phyloP scores from a whole-genome alignment of 2,329 filamentous ascomycete genomes.

The Orbilia quercus region DNA sequence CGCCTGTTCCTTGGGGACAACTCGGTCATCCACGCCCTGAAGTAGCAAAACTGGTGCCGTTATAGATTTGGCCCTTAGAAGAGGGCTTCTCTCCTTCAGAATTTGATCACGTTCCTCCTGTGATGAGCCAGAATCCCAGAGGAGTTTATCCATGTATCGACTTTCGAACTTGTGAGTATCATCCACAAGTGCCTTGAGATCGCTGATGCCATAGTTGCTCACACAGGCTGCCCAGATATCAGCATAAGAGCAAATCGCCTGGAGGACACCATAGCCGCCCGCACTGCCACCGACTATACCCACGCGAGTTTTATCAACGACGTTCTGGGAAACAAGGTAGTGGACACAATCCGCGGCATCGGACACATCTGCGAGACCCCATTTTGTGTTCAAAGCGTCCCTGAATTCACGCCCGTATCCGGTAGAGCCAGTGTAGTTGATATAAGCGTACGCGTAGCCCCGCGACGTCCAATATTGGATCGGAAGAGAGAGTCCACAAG shows the following conservation, averaged over 20 bases:
- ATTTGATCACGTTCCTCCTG: slow-evolving; percentile 64
- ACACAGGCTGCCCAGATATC: slow-evolving; percentile 67
- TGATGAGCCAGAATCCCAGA: slow-evolving; percentile 63
- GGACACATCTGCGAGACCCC: slow-evolving; percentile 68
- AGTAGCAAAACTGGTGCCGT: slow-evolving; percentile 69
- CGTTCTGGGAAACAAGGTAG: slow-evolving; percentile 63
- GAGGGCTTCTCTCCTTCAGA: slow-evolving; percentile 66
- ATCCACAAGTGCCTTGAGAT: slow-evolving; percentile 65
- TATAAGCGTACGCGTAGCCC: slow-evolving; percentile 67
- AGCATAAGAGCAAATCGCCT: slow-evolving; percentile 66
- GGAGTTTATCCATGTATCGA: slow-evolving; percentile 66
- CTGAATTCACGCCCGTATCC: slow-evolving; percentile 68
- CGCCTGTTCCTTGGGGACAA: slow-evolving; percentile 71
- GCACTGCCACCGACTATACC: slow-evolving; percentile 68
- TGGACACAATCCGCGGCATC: slow-evolving; percentile 67
- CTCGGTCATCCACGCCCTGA: slow-evolving; percentile 69
- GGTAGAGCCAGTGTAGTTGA: slow-evolving; percentile 69
- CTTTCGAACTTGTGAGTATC: slow-evolving; percentile 71
- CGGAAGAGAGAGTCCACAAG: slow-evolving; percentile 65
- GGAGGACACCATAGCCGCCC: slow-evolving; percentile 69
- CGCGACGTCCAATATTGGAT: slow-evolving; percentile 69
- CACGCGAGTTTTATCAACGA: slow-evolving; percentile 63
- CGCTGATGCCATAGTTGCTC: slow-evolving; percentile 68
- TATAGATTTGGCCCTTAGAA: slow-evolving; percentile 67
- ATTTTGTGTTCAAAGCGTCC: slow-evolving; percentile 66